Evolutionary conservation across 2,329 filamentous ascomycete species (phyloP).

Genomic region (Shiraia sp.): DNA sequence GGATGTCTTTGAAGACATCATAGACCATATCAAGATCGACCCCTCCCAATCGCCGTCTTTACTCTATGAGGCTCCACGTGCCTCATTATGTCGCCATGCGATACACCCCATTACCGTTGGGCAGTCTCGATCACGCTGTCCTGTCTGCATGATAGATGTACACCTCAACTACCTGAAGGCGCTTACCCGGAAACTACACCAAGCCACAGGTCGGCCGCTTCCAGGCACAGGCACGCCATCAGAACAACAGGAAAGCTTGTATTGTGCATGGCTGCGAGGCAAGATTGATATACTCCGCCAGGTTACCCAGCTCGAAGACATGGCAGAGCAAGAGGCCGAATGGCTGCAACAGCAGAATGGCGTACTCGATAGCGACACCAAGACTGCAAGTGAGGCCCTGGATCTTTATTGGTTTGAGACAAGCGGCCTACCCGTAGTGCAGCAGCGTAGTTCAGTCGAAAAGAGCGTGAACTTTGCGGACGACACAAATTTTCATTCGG

Average conservation of each 20-base stretch:
- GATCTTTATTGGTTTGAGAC: constrained; percentile 30
- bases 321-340: constrained; percentile 21
- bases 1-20: constrained; percentile 31
- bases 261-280: constrained; percentile 27
- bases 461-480: constrained; percentile 21
- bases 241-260: constrained; percentile 24
- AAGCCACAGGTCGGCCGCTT: constrained; percentile 24
- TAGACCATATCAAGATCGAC: constrained; percentile 17
- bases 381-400: constrained; percentile 29
- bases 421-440: constrained; percentile 3
- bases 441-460: constrained; percentile 7
- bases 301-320: constrained; percentile 22
- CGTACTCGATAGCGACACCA: constrained; percentile 10
- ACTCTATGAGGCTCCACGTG: constrained; percentile 12
- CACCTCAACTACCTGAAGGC: constrained; percentile 30
- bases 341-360: constrained; percentile 22
- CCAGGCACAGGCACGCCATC: constrained; percentile 22
- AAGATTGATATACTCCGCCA: constrained; percentile 28
- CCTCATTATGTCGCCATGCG: constrained; percentile 24
- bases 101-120: constrained; percentile 23
- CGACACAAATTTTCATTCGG: constrained; percentile 24
- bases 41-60: not conserved
- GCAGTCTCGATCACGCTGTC: constrained; percentile 23
- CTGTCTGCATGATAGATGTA: constrained; percentile 31
- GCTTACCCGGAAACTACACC: constrained; percentile 24